Base-by-base conservation (phyloP, 202 grass and related monocot genomes). In the Cymbopogon flexuosus region DNA sequence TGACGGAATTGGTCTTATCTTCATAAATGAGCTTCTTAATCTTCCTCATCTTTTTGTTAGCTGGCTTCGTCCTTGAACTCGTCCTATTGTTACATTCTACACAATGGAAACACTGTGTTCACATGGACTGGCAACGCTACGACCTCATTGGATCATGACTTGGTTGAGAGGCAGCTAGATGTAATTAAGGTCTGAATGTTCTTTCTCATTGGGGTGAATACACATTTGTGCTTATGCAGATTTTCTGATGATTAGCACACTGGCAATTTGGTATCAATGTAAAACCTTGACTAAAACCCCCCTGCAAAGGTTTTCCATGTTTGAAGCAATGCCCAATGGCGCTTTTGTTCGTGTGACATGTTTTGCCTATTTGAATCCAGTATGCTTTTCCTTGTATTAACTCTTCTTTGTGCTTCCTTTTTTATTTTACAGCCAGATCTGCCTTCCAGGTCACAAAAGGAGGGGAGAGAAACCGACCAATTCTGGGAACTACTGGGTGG, bases 401-500 rank as follows among this genome's bases (percentile, higher is more conserved):
- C n/a, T 47, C 41, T 76, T 65, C 4, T 78, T 62, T 73, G 68
- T 62, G 22, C 11, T 29, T 67, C 30, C 31, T 47, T 68, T 36
- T 79, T 82, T 1, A 16, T 78, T 86, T 69, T 88, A 27, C 84
- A 99, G 92, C 89, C 92, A 76, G 88, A 99, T 80, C 29, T 88
- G 27, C 92, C 92, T 39, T 84, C 92, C 15, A 95, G 91, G 72
- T 81, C 92, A 58, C 92, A 87, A 73, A 99, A 91, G 62, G 96
- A 99, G 70, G 96, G 92, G 40, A 84, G 85, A 89, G 96, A 96
- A 83, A 88, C 84, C 0, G 92, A 99, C 57, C 89, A 96, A 61
- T 99, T 96, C 58, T 99, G 96, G 96, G 87, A 80, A 83, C 43
- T 99, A 46, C 76, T 99, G 49, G 92, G 92, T 65, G 90, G 85